These are phyloP conservation scores for Phytophthora pluvialis DNA, from an alignment of 352 stramenopile genomes.

Conservation along the genomic window DNA sequence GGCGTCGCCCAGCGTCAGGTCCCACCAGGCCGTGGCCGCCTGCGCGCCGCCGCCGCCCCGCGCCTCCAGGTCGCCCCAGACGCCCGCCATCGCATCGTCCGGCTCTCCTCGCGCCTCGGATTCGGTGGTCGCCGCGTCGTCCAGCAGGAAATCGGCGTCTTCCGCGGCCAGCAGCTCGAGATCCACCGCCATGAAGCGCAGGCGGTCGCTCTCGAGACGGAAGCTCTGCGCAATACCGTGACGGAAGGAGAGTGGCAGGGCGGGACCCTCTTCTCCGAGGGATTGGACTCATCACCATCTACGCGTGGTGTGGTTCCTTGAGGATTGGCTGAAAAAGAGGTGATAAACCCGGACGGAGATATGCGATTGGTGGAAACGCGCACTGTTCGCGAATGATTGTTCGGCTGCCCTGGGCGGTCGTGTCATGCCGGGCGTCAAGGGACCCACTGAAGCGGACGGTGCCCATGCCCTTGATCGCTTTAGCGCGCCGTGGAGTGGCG, in stretches of 20 bases:
- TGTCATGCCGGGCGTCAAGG: no score
- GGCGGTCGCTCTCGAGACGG: neutral
- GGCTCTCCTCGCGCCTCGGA: conserved; percentile 18
- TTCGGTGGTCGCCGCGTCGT: conserved; percentile 33
- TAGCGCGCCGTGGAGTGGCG: no score
- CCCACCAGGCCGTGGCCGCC: conserved; percentile 26
- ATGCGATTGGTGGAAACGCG: conserved; percentile 7
- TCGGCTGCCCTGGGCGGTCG: neutral
- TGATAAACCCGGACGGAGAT: conserved; percentile 7
- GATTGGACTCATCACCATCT: conserved; percentile 25
- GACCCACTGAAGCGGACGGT: no score
- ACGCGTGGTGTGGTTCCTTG: neutral
- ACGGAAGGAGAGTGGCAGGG: conserved; percentile 10
- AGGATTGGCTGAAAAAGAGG: conserved; percentile 13
- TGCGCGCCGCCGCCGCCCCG: conserved; percentile 27
- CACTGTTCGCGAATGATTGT: conserved; percentile 10
- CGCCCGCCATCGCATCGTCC: conserved; percentile 35
- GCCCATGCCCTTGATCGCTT: no score
- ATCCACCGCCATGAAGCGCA: conserved; percentile 27
- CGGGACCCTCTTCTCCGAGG: conserved; percentile 4
- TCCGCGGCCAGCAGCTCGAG: conserved; percentile 30
- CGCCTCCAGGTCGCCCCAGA: conserved; percentile 42
- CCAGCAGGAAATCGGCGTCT: conserved; percentile 33
- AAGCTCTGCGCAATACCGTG: neutral
- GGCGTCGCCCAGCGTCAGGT: conserved; percentile 21